phyloP scores from a whole-genome alignment of 1,284 basidiomycete genomes.

The Retiboletus flavoniger region DNA sequence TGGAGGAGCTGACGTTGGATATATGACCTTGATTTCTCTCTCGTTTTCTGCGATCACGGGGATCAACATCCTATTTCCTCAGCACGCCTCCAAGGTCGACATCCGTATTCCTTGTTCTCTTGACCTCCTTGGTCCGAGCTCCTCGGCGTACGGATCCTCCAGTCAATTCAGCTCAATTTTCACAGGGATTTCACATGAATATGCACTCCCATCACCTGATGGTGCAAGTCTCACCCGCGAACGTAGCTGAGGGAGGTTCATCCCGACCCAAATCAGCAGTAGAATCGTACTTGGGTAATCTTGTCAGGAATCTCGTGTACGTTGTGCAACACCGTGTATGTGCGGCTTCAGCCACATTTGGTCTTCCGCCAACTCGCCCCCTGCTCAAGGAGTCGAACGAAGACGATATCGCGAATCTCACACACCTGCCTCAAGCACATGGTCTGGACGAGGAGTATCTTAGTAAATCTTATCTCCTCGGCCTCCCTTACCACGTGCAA shows the following conservation, averaged over 20 bases:
- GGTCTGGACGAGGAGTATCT: constrained; percentile 1
- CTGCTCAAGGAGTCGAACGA: neutral
- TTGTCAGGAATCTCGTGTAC: neutral
- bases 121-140: neutral
- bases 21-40: neutral
- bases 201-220: neutral
- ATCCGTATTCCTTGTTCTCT: neutral
- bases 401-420: neutral
- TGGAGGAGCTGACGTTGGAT: neutral
- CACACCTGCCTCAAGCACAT: neutral
- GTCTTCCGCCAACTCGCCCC: neutral
- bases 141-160: neutral
- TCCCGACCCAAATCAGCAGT: too few relatives aligned
- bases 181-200: neutral
- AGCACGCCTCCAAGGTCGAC: too few relatives aligned
- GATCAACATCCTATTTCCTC: neutral
- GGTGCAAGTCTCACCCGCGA: neutral
- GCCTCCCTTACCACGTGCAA: neutral
- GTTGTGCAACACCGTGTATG: neutral
- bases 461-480: neutral
- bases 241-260: too few relatives aligned
- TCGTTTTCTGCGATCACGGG: neutral
- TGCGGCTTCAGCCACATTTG: neutral
- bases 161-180: neutral
- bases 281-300: neutral